Evolutionary conservation across 495 filamentous ascomycete genomes (phyloP).

Genomic region (Lophium mytilinum): DNA sequence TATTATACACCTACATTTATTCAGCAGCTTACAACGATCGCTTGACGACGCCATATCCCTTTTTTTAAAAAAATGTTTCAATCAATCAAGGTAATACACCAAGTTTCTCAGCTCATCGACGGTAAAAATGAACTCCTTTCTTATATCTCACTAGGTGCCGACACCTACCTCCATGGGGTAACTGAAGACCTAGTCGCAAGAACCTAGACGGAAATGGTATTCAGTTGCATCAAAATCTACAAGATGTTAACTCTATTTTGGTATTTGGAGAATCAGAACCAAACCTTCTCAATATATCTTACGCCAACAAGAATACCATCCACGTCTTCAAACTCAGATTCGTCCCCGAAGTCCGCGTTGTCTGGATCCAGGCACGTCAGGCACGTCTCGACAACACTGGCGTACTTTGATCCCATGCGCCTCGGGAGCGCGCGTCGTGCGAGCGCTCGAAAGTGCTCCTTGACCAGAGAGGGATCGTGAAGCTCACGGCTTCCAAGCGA

Average conservation of each 20-base stretch:
- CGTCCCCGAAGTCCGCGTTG: not conserved
- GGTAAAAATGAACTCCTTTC: too few species aligned
- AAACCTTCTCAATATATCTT: not conserved
- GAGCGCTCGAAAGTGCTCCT: not conserved
- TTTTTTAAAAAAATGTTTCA: too few species aligned
- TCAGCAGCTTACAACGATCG: too few species aligned
- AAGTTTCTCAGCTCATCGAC: too few species aligned
- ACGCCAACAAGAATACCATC: not conserved
- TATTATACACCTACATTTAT: too few species aligned
- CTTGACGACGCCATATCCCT: too few species aligned
- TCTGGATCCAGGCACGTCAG: not conserved
- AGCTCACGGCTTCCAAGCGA: not conserved
- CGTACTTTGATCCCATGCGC: not conserved
- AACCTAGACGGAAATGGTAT: not conserved
- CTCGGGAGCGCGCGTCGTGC: not conserved
- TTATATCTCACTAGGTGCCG: too few species aligned
- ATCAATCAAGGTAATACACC: too few species aligned
- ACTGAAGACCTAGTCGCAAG: not conserved
- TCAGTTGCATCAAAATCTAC: not conserved
- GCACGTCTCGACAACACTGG: not conserved
- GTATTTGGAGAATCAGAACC: not conserved
- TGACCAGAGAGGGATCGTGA: not conserved
- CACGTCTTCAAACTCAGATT: not conserved
- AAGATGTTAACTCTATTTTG: not conserved
- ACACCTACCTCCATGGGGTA: too few species aligned